These are phyloP conservation scores for Fusarium sp. DNA, from an alignment of 2,329 filamentous ascomycete genomes.

Conservation along the genomic window DNA sequence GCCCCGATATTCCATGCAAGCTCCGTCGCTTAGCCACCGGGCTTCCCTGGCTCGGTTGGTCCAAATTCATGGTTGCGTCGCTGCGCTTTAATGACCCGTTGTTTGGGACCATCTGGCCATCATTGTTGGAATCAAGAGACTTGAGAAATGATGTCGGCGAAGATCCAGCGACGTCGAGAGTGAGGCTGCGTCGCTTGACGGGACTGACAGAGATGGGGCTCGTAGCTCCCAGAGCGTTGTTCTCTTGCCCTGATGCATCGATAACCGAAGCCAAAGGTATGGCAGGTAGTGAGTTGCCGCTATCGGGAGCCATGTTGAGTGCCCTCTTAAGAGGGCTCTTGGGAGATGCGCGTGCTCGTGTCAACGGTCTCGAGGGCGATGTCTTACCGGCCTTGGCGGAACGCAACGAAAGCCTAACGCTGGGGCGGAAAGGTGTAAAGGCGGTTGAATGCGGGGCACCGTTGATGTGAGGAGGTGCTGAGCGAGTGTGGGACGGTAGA, in stretches of 20 bases:
- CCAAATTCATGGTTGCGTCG: slow-evolving; percentile 88
- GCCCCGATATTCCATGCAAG: slow-evolving; percentile 76
- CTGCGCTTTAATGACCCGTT: slow-evolving; percentile 91
- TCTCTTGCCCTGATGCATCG: slow-evolving; percentile 56
- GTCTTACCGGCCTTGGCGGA: slow-evolving; percentile 70
- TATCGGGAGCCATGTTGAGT: slow-evolving; percentile 74
- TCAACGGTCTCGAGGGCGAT: slow-evolving; percentile 62
- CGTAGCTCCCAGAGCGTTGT: slow-evolving; percentile 51
- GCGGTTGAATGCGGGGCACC: slow-evolving; percentile 56
- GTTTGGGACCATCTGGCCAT: slow-evolving; percentile 46
- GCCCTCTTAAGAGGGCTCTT: slow-evolving; percentile 85
- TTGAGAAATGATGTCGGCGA: slow-evolving; percentile 62
- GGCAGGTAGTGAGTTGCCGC: slow-evolving; percentile 71
- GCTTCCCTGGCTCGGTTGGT: slow-evolving; percentile 80
- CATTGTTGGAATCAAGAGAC: slow-evolving; percentile 57
- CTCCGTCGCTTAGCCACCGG: slow-evolving; percentile 93
- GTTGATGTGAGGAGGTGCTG: slow-evolving; percentile 49
- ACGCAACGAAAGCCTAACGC: slow-evolving; percentile 72
- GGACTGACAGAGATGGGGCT: slow-evolving; percentile 36
- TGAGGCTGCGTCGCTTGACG: slow-evolving; percentile 67
- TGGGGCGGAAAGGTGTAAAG: slow-evolving; percentile 73
- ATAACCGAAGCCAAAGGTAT: slow-evolving; percentile 51
- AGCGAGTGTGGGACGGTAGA: slow-evolving; percentile 46
- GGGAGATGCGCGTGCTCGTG: slow-evolving; percentile 75
- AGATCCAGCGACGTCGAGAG: slow-evolving; percentile 65